phyloP scores from a whole-genome alignment of 2,329 filamentous ascomycete genomes.

The Helminthosporium solani region DNA sequence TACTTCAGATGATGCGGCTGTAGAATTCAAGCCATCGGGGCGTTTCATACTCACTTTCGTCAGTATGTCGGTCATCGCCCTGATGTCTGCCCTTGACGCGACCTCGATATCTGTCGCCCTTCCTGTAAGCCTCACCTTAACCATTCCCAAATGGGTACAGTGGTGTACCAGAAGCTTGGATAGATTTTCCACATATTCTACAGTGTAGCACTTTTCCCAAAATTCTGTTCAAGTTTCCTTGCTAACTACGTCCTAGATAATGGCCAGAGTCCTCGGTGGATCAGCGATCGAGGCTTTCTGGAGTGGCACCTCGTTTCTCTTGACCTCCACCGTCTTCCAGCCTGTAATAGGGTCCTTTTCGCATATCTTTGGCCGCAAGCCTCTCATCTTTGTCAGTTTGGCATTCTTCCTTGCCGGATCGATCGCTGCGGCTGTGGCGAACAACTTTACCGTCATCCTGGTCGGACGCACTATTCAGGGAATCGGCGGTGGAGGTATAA shows the following conservation, averaged over 20 bases:
- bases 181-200: too few relatives aligned
- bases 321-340: slow-evolving; percentile 62
- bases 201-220: too few relatives aligned
- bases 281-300: slow-evolving; percentile 46
- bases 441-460: slow-evolving; percentile 43
- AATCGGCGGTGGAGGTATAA: slow-evolving; percentile 45
- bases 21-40: slow-evolving; percentile 34
- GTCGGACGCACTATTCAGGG: slow-evolving; percentile 44
- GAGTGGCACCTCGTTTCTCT: slow-evolving; percentile 61
- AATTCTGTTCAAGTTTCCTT: too few relatives aligned
- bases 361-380: slow-evolving; percentile 44
- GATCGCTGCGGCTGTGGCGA: slow-evolving; percentile 39
- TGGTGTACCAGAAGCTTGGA: too few relatives aligned
- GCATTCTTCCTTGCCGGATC: slow-evolving; percentile 40
- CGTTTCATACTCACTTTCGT: slow-evolving; percentile 49
- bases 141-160: too few relatives aligned
- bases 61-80: slow-evolving; percentile 56
- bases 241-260: slow-evolving; percentile 30
- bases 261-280: slow-evolving; percentile 38
- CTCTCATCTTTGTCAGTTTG: slow-evolving; percentile 40
- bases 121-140: too few relatives aligned
- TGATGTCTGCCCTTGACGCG: slow-evolving; percentile 66
- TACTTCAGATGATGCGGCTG: slow-evolving; percentile 7
- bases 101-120: slow-evolving; percentile 65
- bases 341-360: slow-evolving; percentile 44